A percentile compares a stretch with the other conserved stretches of the same genome.
These are phyloP conservation scores for Neofusicoccum kwambonambiense DNA, from an alignment of 2,329 filamentous ascomycete species.

Conservation along the genomic window DNA sequence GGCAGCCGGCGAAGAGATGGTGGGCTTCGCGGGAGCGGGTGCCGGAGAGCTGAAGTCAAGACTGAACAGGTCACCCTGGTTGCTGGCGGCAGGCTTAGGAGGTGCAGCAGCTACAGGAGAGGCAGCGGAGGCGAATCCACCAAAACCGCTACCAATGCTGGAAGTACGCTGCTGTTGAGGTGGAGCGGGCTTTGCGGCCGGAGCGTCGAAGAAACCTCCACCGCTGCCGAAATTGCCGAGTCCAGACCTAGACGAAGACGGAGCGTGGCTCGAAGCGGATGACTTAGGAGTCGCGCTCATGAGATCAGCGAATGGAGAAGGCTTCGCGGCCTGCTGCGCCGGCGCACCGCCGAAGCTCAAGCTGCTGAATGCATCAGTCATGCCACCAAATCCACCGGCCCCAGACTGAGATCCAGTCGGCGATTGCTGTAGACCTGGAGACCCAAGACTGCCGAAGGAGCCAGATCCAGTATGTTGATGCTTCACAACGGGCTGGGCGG, in stretches of 20 bases:
- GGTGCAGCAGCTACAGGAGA: slow-evolving; percentile 49
- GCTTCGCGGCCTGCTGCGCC: slow-evolving; percentile 52
- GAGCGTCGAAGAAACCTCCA: slow-evolving; percentile 78
- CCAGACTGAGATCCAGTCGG: slow-evolving; percentile 35
- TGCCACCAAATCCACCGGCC: slow-evolving; percentile 50
- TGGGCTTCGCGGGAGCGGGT: slow-evolving; percentile 29
- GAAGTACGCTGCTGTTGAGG: slow-evolving; percentile 50
- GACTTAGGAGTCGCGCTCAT: slow-evolving; percentile 51
- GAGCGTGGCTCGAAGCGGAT: slow-evolving; percentile 38
- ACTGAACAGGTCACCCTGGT: slow-evolving; percentile 77
- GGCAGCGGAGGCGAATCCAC: slow-evolving; percentile 65
- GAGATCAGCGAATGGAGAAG: slow-evolving; percentile 64
- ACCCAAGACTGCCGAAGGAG: slow-evolving; percentile 48
- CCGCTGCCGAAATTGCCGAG: slow-evolving; percentile 61
- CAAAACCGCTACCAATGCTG: slow-evolving; percentile 56
- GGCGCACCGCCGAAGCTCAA: slow-evolving; percentile 58
- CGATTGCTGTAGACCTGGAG: slow-evolving; percentile 39
- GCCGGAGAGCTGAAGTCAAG: slow-evolving; percentile 49
- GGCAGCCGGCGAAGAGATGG: slow-evolving; percentile 29
- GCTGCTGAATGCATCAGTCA: slow-evolving; percentile 79
- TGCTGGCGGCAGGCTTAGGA: slow-evolving; percentile 45
- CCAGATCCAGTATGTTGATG: slow-evolving; percentile 55
- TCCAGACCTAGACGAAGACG: slow-evolving; percentile 37
- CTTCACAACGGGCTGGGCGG: slow-evolving; percentile 63
- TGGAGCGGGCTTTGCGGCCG: slow-evolving; percentile 46